A percentile compares a stretch with the other conserved stretches of the same genome.
Conservation (phyloP, 2,329 filamentous ascomycete genomes). For the Sporothrix globosa region DNA sequence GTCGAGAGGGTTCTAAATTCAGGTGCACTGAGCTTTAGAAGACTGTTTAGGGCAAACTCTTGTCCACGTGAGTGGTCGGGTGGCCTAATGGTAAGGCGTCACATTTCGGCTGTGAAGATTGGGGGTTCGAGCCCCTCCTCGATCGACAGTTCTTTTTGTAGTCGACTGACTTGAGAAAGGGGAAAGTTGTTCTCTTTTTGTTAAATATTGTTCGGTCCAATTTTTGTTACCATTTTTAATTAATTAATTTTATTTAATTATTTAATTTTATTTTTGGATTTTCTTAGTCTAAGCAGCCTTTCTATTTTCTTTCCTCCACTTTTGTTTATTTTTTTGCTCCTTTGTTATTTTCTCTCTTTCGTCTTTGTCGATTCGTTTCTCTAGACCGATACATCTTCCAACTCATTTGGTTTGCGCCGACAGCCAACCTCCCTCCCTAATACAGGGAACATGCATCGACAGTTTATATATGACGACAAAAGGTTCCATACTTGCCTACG, state of each 20-base stretch:
- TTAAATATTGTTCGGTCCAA: neutral
- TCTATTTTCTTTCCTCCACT: neutral
- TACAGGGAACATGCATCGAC: neutral
- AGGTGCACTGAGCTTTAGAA: neutral
- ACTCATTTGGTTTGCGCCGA: neutral
- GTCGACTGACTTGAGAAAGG: neutral
- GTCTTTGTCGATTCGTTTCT: too few species aligned
- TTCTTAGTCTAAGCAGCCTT: neutral
- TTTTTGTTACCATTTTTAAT: neutral
- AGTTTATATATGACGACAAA: too few species aligned
- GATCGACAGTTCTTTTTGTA: conserved; percentile 34
- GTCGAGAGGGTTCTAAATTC: neutral
- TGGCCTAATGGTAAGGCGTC: conserved; percentile 40
- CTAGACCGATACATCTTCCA: too few species aligned
- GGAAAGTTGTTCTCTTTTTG: neutral
- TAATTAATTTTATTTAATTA: neutral
- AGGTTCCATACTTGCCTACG: neutral
- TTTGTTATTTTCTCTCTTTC: too few species aligned
- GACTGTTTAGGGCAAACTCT: neutral
- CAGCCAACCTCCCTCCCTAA: too few species aligned
- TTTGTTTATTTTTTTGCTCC: too few species aligned
- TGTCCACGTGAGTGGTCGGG: conserved; percentile 36
- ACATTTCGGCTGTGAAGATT: conserved; percentile 40
- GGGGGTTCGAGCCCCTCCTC: conserved; percentile 40
- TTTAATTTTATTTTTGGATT: neutral